Evolutionary conservation across 768 basidiomycete genomes (phyloP).

Genomic region (Tremella mesenterica): DNA sequence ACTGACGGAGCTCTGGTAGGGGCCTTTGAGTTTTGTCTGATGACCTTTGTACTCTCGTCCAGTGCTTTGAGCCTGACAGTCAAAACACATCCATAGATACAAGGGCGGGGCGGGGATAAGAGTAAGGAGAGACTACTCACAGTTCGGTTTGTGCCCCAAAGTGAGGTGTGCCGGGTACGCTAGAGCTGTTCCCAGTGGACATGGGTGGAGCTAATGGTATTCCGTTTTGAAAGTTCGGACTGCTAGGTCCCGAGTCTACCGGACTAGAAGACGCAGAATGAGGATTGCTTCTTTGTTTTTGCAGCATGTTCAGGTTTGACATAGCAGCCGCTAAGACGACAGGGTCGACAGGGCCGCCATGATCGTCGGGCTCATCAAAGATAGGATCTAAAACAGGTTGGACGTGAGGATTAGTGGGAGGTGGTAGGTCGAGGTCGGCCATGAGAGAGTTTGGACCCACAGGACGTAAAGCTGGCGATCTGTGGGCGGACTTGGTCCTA

Average conservation of each 20-base stretch:
- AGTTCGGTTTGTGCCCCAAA: conserved; percentile 42
- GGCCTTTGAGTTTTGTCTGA: conserved; percentile 32
- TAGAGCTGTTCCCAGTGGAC: conserved; percentile 5
- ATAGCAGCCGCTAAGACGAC: conserved; percentile 29
- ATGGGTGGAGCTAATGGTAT: not conserved
- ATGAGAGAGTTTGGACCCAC: conserved; percentile 15
- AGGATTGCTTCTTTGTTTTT: conserved; percentile 17
- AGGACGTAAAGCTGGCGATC: conserved; percentile 1
- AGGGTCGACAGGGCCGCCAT: conserved; percentile 18
- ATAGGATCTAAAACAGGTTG: not conserved
- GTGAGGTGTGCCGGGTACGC: conserved; percentile 42
- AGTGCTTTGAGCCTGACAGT: conserved; percentile 28
- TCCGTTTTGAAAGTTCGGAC: conserved; percentile 12
- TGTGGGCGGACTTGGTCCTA: not conserved
- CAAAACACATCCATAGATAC: not conserved
- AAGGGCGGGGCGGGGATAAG: not conserved
- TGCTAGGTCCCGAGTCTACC: conserved; percentile 17
- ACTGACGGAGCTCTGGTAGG: conserved; percentile 37
- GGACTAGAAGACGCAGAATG: conserved; percentile 19
- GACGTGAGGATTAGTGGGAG: not conserved
- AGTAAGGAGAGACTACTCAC: conserved; percentile 13
- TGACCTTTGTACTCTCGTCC: conserved; percentile 39
- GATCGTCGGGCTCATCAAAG: not conserved
- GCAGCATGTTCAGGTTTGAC: conserved; percentile 25
- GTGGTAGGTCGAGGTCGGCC: conserved; percentile 7